These are phyloP conservation scores for Blastobotrys peoriensis DNA, from an alignment of 805 yeast species.

Conservation along the genomic window DNA sequence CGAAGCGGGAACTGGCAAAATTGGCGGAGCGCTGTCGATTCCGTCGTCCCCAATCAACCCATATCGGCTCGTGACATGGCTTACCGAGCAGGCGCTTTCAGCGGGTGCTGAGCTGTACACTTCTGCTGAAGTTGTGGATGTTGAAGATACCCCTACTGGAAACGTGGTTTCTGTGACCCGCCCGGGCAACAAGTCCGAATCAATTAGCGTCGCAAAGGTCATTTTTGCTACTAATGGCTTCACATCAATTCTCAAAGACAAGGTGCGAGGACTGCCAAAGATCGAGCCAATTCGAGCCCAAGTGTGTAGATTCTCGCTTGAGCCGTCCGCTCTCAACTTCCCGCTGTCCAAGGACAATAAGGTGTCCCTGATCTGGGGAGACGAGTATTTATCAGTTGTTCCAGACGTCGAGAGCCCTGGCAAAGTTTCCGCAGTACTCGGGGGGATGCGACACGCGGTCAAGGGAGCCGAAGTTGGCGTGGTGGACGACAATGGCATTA, in stretches of 20 bases:
- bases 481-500: conserved; percentile 13
- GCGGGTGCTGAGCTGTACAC: conserved; percentile 39
- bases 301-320: conserved; percentile 16
- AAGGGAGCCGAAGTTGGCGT: conserved; percentile 11
- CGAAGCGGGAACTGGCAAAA: background rate
- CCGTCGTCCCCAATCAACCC: conserved; percentile 44
- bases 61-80: conserved; percentile 34
- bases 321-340: background rate
- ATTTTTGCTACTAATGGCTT: conserved; percentile 37
- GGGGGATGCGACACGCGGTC: conserved; percentile 15
- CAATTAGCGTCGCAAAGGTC: conserved; percentile 29
- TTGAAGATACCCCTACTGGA: conserved; percentile 11
- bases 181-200: conserved; percentile 21
- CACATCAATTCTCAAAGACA: conserved; percentile 14
- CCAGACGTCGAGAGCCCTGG: conserved; percentile 10
- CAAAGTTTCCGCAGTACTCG: conserved; percentile 13
- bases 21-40: conserved; percentile 30
- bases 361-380: conserved; percentile 11
- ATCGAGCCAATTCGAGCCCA: conserved; percentile 28
- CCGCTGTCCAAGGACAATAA: conserved; percentile 6
- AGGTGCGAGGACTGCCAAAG: conserved; percentile 1
- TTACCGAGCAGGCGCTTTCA: conserved; percentile 30
- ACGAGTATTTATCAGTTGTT: conserved; percentile 14
- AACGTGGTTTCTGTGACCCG: background rate
- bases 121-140: conserved; percentile 34